Evolutionary conservation across 2,329 filamentous ascomycete species (phyloP), one percentile per base, ranked within the genome.

Genomic region (Tolypocladium album): DNA sequence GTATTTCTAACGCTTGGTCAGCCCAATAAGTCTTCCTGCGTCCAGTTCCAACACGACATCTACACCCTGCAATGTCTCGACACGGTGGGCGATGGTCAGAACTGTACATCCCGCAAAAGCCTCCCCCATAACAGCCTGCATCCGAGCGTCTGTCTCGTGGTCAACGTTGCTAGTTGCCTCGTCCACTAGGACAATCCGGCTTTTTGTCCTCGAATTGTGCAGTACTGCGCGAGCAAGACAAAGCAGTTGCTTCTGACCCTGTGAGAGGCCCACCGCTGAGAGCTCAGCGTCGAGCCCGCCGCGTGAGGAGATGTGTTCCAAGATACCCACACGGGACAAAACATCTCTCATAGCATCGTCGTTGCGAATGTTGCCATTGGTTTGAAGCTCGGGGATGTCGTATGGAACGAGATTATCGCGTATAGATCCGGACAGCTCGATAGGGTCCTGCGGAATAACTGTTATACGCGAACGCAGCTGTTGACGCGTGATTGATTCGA

Each of bases 401-500:
- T 43, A 43, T n/a, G 1, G 67, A 64, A 79, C 78, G 0, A 79
- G 67, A 62, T 80, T 79, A 11, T 55, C 24, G 17, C 59, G 56
- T 13, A 59, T 59, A 4, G 56, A 36, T 17, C 72, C 74, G 0
- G 75, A 76, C 1, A 82, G 66, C 66, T 83, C 81, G 5, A 80
- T 74, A 0, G 78, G 64, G 6, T 83, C 81, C 66, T 84, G 81
- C 0, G 81, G 77, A 0, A 83, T 66, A 11, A 78, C 76, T 55
- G 81, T 78, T 45, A 84, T 68, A 2, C 74, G 75, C 34, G 75
- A 67, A 4, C 80, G 77, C 0, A 83, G 71, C 0, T 67, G 63
- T 1, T 67, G 24, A 6, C 79, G 75, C 59, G 77, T 64, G 13
- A 83, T 69, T 1, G 58, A 59, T 38, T 67, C 31, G 3, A 78